phyloP scores from a whole-genome alignment of 2,329 filamentous ascomycete species.

The Xylariaceae sp. region DNA sequence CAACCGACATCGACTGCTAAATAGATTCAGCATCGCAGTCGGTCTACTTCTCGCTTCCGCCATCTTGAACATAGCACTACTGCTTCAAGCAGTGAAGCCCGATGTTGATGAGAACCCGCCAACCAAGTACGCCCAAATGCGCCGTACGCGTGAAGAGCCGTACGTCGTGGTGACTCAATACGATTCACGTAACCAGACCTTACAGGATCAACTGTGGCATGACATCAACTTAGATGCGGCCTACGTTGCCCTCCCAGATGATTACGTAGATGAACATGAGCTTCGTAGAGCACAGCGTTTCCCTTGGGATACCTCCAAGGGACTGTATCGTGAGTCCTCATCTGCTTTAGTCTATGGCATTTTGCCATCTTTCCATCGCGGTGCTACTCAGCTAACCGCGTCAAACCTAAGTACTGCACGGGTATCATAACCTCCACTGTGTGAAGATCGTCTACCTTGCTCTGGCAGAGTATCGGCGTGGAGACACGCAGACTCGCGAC shows the following conservation, averaged over 20 bases:
- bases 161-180: constrained; percentile 14
- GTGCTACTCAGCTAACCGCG: too few relatives aligned
- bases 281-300: constrained; percentile 27
- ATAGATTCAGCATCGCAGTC: background rate
- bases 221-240: constrained; percentile 19
- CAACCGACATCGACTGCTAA: too few relatives aligned
- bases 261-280: constrained; percentile 17
- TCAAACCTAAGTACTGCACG: constrained; percentile 22
- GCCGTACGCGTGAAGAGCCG: constrained; percentile 9
- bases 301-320: constrained; percentile 31
- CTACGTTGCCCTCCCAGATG: constrained; percentile 23
- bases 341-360: too few relatives aligned
- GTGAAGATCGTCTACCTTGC: constrained; percentile 23
- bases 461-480: constrained; percentile 15
- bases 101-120: background rate
- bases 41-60: background rate
- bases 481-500: constrained; percentile 7
- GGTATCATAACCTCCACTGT: constrained; percentile 32
- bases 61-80: background rate
- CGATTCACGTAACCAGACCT: constrained; percentile 8
- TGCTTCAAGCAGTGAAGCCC: background rate
- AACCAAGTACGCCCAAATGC: constrained; percentile 7
- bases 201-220: constrained; percentile 17
- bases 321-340: constrained; percentile 20
- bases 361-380: too few relatives aligned